Conservation (phyloP, 106 monocot species). For the Ottelia alismoides region DNA sequence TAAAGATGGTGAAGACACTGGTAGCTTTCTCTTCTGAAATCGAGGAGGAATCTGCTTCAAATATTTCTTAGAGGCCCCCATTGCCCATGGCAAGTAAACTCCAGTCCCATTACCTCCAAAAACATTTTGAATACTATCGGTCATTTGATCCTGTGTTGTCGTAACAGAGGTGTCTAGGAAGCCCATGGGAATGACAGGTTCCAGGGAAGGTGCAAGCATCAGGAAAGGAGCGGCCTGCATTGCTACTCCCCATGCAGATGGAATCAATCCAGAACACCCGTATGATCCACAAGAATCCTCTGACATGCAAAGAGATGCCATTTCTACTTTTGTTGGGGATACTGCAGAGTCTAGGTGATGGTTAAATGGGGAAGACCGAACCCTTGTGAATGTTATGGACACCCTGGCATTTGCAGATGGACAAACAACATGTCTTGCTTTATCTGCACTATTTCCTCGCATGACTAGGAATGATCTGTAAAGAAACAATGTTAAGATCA, state of each 20-base stretch:
- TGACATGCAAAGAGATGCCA: too few species aligned
- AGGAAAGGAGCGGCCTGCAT: conserved; percentile 21
- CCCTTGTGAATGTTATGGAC: conserved; percentile 52
- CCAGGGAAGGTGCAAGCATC: conserved; percentile 33
- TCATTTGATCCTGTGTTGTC: too few species aligned
- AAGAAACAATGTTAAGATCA: too few species aligned
- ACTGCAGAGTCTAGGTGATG: conserved; percentile 41
- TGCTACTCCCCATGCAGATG: background rate
- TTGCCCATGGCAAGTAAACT: conserved; percentile 72
- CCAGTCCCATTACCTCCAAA: too few species aligned
- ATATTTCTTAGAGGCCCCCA: conserved; percentile 56
- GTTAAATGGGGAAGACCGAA: conserved; percentile 39
- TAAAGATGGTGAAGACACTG: too few species aligned
- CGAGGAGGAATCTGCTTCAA: conserved; percentile 68
- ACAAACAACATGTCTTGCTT: conserved; percentile 79
- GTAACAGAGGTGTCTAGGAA: too few species aligned
- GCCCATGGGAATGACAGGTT: too few species aligned
- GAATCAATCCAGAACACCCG: too few species aligned
- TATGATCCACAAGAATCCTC: too few species aligned
- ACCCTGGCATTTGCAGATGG: conserved; percentile 49
- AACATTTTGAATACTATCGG: too few species aligned
- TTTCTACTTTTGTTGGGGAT: too few species aligned
- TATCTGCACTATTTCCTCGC: conserved; percentile 84
- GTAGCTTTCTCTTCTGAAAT: conserved; percentile 52
- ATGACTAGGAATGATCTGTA: conserved; percentile 78